phyloP scores from a whole-genome alignment of 2,329 filamentous ascomycete species.

The Orbilia blumenaviensis region DNA sequence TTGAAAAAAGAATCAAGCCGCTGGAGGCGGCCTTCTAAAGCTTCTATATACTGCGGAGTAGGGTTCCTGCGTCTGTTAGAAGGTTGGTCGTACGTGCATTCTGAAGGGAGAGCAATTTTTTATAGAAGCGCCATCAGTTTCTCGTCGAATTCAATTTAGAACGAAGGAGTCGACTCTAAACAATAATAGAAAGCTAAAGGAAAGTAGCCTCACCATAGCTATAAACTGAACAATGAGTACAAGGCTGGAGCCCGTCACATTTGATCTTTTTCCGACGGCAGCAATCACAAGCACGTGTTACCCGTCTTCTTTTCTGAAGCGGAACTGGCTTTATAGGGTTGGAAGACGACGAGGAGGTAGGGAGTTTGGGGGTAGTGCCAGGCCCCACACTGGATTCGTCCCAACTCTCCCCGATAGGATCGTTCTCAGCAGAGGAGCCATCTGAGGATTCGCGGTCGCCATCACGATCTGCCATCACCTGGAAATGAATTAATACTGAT shows the following conservation, averaged over 20 bases:
- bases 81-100: conserved; percentile 94
- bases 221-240: conserved; percentile 96
- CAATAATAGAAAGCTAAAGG: too few relatives aligned
- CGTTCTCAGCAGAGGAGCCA: conserved; percentile 47
- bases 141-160: neutral
- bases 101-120: conserved; percentile 64
- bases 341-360: conserved; percentile 25
- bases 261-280: conserved; percentile 88
- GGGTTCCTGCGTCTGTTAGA: conserved; percentile 91
- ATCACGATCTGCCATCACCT: conserved; percentile 54
- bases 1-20: conserved; percentile 82
- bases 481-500: neutral
- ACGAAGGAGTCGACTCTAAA: neutral
- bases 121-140: neutral
- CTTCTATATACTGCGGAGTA: conserved; percentile 90
- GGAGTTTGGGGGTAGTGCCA: conserved; percentile 6
- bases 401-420: conserved; percentile 40
- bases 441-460: conserved; percentile 49
- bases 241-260: conserved; percentile 85
- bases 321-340: conserved; percentile 40
- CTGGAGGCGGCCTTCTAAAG: conserved; percentile 81
- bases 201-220: conserved; percentile 79
- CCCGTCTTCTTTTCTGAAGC: conserved; percentile 63
- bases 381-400: conserved; percentile 30
- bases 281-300: conserved; percentile 83